These are phyloP conservation scores for Saccharomyces hybrid DNA, from an alignment of 1,139 yeast genomes.

Conservation along the genomic window DNA sequence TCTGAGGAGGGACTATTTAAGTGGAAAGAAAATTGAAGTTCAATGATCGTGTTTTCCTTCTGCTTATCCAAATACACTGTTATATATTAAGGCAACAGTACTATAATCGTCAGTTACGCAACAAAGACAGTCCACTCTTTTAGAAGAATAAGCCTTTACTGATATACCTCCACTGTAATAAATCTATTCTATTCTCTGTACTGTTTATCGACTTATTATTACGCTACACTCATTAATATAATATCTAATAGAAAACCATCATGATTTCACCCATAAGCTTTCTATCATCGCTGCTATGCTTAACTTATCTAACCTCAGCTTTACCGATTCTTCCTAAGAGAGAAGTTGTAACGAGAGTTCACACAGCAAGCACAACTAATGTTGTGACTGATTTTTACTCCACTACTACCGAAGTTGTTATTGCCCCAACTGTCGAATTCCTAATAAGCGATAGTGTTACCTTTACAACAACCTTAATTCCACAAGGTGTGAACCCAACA, in stretches of 20 bases:
- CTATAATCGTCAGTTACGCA: background rate
- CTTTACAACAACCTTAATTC: slow-evolving; percentile 46
- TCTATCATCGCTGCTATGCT: slow-evolving; percentile 4
- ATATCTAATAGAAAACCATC: background rate
- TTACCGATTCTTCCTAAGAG: slow-evolving; percentile 30
- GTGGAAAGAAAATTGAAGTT: background rate
- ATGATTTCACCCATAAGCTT: background rate
- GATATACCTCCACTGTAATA: background rate
- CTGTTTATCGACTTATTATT: background rate
- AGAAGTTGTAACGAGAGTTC: slow-evolving; percentile 47
- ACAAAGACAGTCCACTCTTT: background rate
- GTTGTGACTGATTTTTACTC: slow-evolving; percentile 47
- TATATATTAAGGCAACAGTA: background rate
- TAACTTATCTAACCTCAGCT: slow-evolving; percentile 10
- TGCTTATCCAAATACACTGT: background rate
- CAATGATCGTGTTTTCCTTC: background rate
- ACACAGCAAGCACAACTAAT: slow-evolving; percentile 50
- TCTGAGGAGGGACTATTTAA: background rate
- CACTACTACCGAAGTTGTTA: slow-evolving; percentile 52
- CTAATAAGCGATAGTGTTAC: slow-evolving; percentile 55
- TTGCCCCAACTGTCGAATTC: slow-evolving; percentile 63
- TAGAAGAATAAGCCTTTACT: background rate
- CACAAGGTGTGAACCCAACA: slow-evolving; percentile 29
- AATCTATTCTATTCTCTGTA: background rate
- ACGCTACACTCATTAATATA: background rate